These are phyloP conservation scores for Fusarium camptoceras DNA, from an alignment of 2,329 filamentous ascomycete species.

Conservation along the genomic window DNA sequence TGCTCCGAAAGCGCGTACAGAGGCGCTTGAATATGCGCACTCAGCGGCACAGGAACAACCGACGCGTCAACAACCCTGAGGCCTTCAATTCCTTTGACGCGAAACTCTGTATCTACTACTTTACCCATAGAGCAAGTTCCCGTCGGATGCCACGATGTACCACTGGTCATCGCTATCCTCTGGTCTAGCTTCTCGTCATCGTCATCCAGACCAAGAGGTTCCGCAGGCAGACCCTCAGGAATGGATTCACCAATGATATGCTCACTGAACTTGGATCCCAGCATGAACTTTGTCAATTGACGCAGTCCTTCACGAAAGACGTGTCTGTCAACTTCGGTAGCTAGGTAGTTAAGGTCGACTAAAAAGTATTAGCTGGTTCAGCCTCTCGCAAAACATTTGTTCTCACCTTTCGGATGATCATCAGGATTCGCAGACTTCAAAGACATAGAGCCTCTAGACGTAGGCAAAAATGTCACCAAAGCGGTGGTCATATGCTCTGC, in stretches of 20 bases:
- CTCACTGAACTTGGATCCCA: constrained; percentile 33
- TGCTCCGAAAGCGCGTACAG: constrained; percentile 53
- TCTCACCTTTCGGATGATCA: constrained; percentile 41
- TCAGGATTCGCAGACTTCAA: constrained; percentile 36
- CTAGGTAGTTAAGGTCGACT: constrained; percentile 44
- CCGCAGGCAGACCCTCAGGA: constrained; percentile 21
- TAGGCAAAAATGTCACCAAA: constrained; percentile 42
- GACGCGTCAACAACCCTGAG: constrained; percentile 52
- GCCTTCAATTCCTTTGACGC: constrained; percentile 58
- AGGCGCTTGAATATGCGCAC: constrained; percentile 48
- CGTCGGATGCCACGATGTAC: constrained; percentile 65
- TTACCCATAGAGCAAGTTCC: constrained; percentile 67
- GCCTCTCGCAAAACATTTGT: neutral
- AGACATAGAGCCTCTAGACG: constrained; percentile 40
- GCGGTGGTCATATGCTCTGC: constrained; percentile 42
- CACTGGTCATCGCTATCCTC: constrained; percentile 33
- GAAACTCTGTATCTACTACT: constrained; percentile 67
- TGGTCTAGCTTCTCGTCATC: constrained; percentile 40
- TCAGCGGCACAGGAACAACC: constrained; percentile 48
- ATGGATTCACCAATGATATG: constrained; percentile 41
- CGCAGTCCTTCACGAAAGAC: constrained; percentile 42
- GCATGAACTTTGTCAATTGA: constrained; percentile 41
- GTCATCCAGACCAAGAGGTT: constrained; percentile 32
- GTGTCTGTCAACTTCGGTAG: constrained; percentile 43
- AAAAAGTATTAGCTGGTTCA: neutral